phyloP scores from a whole-genome alignment of 495 filamentous ascomycete genomes.

The Talaromyces stipitatus region DNA sequence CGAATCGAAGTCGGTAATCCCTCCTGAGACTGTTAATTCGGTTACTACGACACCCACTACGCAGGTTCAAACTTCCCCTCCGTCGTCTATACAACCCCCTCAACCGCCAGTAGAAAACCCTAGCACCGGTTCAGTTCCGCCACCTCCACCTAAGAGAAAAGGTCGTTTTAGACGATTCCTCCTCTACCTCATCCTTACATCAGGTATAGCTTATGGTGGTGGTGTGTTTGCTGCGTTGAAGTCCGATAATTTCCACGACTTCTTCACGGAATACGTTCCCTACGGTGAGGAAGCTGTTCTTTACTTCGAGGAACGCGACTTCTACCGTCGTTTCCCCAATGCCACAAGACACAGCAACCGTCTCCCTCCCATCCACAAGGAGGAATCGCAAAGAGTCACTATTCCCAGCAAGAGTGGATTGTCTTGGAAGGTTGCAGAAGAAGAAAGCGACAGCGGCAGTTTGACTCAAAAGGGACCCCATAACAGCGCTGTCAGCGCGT shows the following conservation, averaged over 20 bases:
- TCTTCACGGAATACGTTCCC: constrained; percentile 96
- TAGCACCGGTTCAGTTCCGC: constrained; percentile 26
- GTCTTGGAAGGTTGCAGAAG: constrained; percentile 68
- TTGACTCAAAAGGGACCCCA: constrained; percentile 38
- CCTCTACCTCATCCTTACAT: constrained; percentile 61
- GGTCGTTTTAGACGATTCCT: constrained; percentile 73
- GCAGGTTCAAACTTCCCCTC: constrained; percentile 20
- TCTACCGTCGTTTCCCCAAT: constrained; percentile 82
- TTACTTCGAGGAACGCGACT: constrained; percentile 96
- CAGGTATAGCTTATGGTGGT: constrained; percentile 71
- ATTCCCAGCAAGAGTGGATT: constrained; percentile 82
- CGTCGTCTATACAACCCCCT: constrained; percentile 14
- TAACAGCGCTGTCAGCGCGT: constrained; percentile 33
- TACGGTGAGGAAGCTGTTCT: constrained; percentile 91
- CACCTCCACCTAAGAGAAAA: constrained; percentile 53
- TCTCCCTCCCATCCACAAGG: constrained; percentile 36
- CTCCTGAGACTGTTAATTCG: constrained; percentile 54
- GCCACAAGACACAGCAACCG: constrained; percentile 46
- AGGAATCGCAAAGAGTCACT: constrained; percentile 64
- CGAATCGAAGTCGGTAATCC: constrained; percentile 46
- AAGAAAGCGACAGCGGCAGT: constrained; percentile 36
- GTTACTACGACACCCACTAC: constrained; percentile 45
- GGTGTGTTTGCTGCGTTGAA: constrained; percentile 86
- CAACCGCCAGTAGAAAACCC: constrained; percentile 17
- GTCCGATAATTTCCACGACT: constrained; percentile 97